A percentile compares a stretch with the other conserved stretches of the same genome.
phyloP scores from a whole-genome alignment of 768 basidiomycete genomes.

The Gloeostereum incarnatum region DNA sequence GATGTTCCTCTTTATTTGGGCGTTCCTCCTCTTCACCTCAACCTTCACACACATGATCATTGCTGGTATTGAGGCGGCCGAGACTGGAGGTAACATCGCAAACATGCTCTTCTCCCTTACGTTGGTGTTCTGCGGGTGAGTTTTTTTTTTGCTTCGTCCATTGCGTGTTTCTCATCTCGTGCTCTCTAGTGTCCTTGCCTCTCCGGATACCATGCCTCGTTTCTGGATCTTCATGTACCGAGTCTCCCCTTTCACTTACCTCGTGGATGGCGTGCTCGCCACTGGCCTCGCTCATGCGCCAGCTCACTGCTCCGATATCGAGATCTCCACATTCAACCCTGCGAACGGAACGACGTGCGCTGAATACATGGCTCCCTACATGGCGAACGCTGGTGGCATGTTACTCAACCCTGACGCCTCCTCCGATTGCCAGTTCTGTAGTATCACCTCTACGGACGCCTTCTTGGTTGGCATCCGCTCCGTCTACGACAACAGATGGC shows the following conservation, averaged over 20 bases:
- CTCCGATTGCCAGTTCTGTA: constrained; percentile 29
- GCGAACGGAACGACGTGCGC: constrained; percentile 30
- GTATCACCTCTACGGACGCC: constrained; percentile 20
- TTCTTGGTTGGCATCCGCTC: constrained; percentile 18
- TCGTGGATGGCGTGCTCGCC: constrained; percentile 21
- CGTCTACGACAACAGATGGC: constrained; percentile 14
- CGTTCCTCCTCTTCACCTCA: constrained; percentile 26
- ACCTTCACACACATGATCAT: constrained; percentile 23
- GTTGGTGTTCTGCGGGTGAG: constrained; percentile 28
- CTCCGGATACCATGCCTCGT: constrained; percentile 12
- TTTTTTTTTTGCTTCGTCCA: constrained; percentile 9
- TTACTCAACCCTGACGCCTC: constrained; percentile 26
- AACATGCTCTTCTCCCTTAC: constrained; percentile 28
- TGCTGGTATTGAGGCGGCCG: constrained; percentile 21
- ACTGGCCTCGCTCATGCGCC: constrained; percentile 16
- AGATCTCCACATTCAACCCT: constrained; percentile 31
- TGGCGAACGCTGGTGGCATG: constrained; percentile 25
- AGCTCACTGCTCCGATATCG: constrained; percentile 27
- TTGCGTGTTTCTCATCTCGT: too few species aligned
- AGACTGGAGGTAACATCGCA: constrained; percentile 27
- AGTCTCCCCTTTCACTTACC: constrained; percentile 22
- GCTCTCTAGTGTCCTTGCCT: constrained; percentile 18
- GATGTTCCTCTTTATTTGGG: constrained; percentile 24
- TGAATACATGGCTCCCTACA: constrained; percentile 27
- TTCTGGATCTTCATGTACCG: constrained; percentile 29